phyloP scores from a whole-genome alignment of 2,329 filamentous ascomycete species.

The Domatiomyces catenatus region DNA sequence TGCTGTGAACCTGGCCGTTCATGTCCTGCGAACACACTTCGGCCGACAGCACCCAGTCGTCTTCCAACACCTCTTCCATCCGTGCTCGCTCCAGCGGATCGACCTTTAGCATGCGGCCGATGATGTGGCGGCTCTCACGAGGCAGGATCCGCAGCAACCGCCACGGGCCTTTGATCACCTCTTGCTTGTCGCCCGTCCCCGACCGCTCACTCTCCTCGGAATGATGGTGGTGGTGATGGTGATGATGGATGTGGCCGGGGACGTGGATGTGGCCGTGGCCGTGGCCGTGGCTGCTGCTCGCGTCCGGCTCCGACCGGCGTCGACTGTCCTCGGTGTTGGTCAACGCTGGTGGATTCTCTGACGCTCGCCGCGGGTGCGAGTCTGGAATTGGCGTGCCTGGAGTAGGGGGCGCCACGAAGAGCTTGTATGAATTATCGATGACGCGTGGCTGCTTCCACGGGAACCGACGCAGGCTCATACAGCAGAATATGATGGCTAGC shows the following conservation, averaged over 20 bases:
- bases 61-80: constrained; percentile 70
- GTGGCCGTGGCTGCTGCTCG: constrained; percentile 10
- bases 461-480: constrained; percentile 89
- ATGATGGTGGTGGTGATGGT: constrained; percentile 8
- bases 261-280: constrained; percentile 1
- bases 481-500: constrained; percentile 94
- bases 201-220: constrained; percentile 7
- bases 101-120: constrained; percentile 82
- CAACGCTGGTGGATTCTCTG: constrained; percentile 7
- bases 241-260: constrained; percentile 4
- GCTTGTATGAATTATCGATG: constrained; percentile 85
- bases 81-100: constrained; percentile 69
- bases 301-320: constrained; percentile 7
- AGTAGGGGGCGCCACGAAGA: constrained; percentile 76
- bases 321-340: constrained; percentile 2
- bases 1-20: constrained; percentile 55
- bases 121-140: constrained; percentile 74
- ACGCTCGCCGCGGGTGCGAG: constrained; percentile 22
- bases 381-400: constrained; percentile 42
- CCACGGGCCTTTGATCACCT: constrained; percentile 85
- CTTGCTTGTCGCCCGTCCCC: constrained; percentile 39
- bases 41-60: constrained; percentile 79
- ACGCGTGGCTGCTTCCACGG: constrained; percentile 91
- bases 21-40: constrained; percentile 69
- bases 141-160: constrained; percentile 74